Base-by-base conservation (phyloP, 805 yeast genomes). In the Zygoascus flipseniorum region DNA sequence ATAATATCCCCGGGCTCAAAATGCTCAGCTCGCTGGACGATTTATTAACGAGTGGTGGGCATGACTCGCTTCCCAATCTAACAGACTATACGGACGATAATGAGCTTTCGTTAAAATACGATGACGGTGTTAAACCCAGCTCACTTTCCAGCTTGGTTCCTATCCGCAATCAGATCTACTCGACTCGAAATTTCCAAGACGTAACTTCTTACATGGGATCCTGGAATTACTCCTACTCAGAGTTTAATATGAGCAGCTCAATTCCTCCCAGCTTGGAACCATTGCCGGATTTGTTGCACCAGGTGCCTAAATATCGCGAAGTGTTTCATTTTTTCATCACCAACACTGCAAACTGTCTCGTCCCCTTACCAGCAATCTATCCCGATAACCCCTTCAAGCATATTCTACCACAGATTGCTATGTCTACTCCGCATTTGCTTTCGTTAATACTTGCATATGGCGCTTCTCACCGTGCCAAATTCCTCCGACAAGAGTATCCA, bases 331-430 rank as follows among this genome's bases (percentile, higher is more conserved):
- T 82, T 57, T 86, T 79, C 72, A 67, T 80, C 8, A 72, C 80
- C 50, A 77, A 79, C 13, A 84, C 87, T 0, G 78, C 90, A 1
- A 74, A 73, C 39, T 70, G 76, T 26, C 71, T 85, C 18, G 86
- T 83, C 5, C 89, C 90, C 0, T 82, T 86, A 0, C 87, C 87
- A 9, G 63, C 71, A 8, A 61, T 76, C 1, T 82, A 82, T 60
- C 70, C 67, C 19, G 80, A 78, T 14, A 82, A 84, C 59, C 95
- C 95, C 0, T 85, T 85, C 68, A 76, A 76, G 55, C 75, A 75
- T 11, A 69, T 83, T 8, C 66, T 86, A 11, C 92, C 93, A 0
- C 78, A 77, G 59, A 73, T 86, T 76, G 89, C 92, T 0, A 70
- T 82, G 54, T 78, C 80, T 4, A 77, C 85, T 0, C 70, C 73